Percentiles rank a stretch among this genome's conserved stretches.
Evolutionary conservation across 1,284 basidiomycete species (phyloP).

Genomic region (Bondarzewia mesenterica): DNA sequence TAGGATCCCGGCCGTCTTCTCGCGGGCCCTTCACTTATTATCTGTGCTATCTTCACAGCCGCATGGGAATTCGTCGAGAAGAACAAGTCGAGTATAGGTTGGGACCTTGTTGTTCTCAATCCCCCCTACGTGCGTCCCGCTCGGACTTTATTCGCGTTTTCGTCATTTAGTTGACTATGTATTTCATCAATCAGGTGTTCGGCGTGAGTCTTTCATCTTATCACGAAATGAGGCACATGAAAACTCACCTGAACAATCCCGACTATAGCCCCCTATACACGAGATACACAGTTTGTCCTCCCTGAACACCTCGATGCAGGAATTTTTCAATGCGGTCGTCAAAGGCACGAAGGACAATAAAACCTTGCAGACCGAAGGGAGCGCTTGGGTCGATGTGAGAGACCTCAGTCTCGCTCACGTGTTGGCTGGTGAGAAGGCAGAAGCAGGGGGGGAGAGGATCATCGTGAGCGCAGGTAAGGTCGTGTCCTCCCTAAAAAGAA

Average conservation of each 20-base stretch:
- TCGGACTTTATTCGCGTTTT: not conserved
- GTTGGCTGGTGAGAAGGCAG: constrained; percentile 38
- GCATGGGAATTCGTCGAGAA: constrained; percentile 53
- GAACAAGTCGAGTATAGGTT: constrained; percentile 37
- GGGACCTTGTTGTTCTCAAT: constrained; percentile 48
- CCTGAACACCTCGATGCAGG: constrained; percentile 44
- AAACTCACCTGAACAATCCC: too few relatives aligned
- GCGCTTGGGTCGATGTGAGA: constrained; percentile 45
- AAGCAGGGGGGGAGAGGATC: constrained; percentile 51
- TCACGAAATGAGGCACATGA: too few relatives aligned
- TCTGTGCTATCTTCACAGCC: constrained; percentile 21
- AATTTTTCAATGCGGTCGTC: constrained; percentile 26
- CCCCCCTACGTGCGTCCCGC: constrained; percentile 44
- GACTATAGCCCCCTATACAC: constrained; percentile 41
- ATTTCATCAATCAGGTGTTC: constrained; percentile 20
- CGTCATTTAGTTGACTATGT: not conserved
- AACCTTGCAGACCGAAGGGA: not conserved
- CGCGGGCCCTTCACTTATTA: too few relatives aligned
- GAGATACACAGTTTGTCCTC: constrained; percentile 33
- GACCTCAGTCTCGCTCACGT: constrained; percentile 50
- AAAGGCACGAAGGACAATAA: constrained; percentile 12
- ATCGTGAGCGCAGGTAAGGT: too few relatives aligned
- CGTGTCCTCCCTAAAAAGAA: too few relatives aligned
- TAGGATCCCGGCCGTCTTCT: not conserved
- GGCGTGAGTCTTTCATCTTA: constrained; percentile 23